Evolutionary conservation across 163 green algal species (phyloP).

Genomic region (Volvox carteri): DNA sequence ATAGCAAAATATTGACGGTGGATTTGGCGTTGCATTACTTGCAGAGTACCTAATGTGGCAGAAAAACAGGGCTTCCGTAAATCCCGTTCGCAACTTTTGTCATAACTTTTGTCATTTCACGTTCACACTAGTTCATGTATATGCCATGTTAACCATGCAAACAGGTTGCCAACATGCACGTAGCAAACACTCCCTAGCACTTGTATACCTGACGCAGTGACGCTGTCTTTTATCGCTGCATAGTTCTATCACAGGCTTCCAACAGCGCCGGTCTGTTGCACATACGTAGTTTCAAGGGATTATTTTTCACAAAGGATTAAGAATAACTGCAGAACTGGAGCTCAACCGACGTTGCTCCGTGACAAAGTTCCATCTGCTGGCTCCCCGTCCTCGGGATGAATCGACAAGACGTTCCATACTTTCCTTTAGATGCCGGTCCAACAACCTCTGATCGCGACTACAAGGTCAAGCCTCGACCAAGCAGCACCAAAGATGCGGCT

Average conservation of each 20-base stretch:
- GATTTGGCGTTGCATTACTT: no score
- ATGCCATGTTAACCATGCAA: no score
- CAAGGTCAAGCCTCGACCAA: constrained; percentile 33
- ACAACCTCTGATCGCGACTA: constrained; percentile 42
- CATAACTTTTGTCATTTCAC: no score
- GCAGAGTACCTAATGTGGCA: no score
- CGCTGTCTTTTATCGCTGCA: no score
- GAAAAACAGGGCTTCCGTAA: no score
- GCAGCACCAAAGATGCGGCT: not conserved
- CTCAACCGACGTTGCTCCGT: not conserved
- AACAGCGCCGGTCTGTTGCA: not conserved
- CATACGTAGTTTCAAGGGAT: not conserved
- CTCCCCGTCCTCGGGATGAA: not conserved
- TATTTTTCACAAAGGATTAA: not conserved
- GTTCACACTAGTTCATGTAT: no score
- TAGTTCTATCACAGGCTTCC: no score
- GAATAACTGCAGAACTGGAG: not conserved
- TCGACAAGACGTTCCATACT: constrained; percentile 27
- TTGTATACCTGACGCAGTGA: no score
- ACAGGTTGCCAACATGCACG: no score
- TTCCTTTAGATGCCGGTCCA: constrained; percentile 4
- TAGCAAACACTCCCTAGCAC: no score
- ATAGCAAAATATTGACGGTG: not conserved
- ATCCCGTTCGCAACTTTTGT: no score
- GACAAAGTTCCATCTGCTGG: not conserved